Conservation (phyloP, 495 filamentous ascomycete genomes). For the Amniculicola lignicola region DNA sequence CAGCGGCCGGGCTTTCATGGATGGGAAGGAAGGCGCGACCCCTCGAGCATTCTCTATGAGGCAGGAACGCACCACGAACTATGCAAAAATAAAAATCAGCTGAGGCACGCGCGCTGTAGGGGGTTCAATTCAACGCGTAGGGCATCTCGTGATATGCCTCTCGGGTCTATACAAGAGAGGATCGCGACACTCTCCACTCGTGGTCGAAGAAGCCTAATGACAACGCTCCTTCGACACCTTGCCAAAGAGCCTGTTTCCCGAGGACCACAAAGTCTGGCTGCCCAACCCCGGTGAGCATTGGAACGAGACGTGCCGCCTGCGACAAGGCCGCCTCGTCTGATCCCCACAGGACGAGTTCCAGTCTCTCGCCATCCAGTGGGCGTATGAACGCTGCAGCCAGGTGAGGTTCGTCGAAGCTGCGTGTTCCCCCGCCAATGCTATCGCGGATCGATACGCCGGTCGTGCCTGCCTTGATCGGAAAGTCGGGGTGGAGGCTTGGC, state of each 20-base stretch:
- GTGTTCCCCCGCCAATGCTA: constrained; percentile 1
- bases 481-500: constrained; percentile 6
- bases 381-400: constrained; percentile 52
- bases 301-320: constrained; percentile 55
- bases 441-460: constrained; percentile 24
- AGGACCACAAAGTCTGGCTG: constrained; percentile 57
- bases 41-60: too few relatives aligned
- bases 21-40: too few relatives aligned
- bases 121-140: too few relatives aligned
- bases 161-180: constrained; percentile 44
- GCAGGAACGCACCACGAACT: too few relatives aligned
- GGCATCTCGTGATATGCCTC: too few relatives aligned
- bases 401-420: constrained; percentile 31
- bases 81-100: too few relatives aligned
- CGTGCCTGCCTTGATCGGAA: constrained; percentile 19
- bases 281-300: constrained; percentile 56
- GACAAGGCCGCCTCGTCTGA: constrained; percentile 46
- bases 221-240: constrained; percentile 52
- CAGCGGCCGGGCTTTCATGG: too few relatives aligned
- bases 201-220: constrained; percentile 57
- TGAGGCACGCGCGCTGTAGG: too few relatives aligned
- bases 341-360: constrained; percentile 59
- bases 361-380: constrained; percentile 44
- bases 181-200: constrained; percentile 50
- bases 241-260: constrained; percentile 47